Evolutionary conservation across 768 basidiomycete genomes (phyloP).

Genomic region (Trichaptum fuscoviolaceum): DNA sequence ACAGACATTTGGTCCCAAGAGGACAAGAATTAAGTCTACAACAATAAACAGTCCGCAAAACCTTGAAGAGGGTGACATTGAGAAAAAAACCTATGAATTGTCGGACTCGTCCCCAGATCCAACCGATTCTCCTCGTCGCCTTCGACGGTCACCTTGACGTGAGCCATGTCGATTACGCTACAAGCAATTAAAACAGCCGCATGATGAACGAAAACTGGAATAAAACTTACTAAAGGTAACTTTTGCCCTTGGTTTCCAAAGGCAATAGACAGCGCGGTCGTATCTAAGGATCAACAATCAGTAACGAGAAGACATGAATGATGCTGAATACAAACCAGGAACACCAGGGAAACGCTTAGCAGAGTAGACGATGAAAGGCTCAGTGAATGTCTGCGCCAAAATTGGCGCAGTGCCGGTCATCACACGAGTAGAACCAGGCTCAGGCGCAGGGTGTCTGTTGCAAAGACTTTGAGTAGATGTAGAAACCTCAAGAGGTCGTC

Average conservation of each 20-base stretch:
- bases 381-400: slow-evolving; percentile 78
- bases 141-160: slow-evolving; percentile 51
- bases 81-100: slow-evolving; percentile 28
- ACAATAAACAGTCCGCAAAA: slow-evolving; percentile 11
- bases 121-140: slow-evolving; percentile 53
- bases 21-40: not conserved
- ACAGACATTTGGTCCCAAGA: not conserved
- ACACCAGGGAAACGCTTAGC: slow-evolving; percentile 96
- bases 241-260: slow-evolving; percentile 90
- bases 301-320: not conserved
- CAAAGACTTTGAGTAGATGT: slow-evolving; percentile 6
- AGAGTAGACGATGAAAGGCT: slow-evolving; percentile 81
- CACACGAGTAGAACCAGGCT: slow-evolving; percentile 56
- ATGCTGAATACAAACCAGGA: slow-evolving; percentile 48
- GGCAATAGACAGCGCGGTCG: slow-evolving; percentile 84
- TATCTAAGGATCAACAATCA: slow-evolving; percentile 42
- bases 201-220: slow-evolving; percentile 20
- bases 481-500: slow-evolving; percentile 10
- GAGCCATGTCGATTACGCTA: slow-evolving; percentile 82
- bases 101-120: slow-evolving; percentile 71
- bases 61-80: slow-evolving; percentile 10
- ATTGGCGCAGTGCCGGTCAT: slow-evolving; percentile 70
- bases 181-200: slow-evolving; percentile 14
- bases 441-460: slow-evolving; percentile 65
- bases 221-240: slow-evolving; percentile 65